phyloP scores from a whole-genome alignment of 352 stramenopile genomes.

The Globisporangium canariense region DNA sequence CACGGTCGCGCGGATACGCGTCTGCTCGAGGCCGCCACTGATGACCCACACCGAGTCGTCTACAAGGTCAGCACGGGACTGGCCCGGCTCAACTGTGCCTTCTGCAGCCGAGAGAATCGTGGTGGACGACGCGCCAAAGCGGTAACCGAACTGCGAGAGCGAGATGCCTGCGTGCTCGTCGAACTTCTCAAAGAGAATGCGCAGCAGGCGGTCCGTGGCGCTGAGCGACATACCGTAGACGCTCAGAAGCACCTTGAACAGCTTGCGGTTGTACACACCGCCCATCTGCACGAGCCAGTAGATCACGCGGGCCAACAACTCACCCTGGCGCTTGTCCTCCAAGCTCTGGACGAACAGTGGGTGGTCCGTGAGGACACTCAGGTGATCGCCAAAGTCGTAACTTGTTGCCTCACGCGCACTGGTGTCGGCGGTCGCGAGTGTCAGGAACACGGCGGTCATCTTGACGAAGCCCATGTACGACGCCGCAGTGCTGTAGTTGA shows the following conservation, averaged over 20 bases:
- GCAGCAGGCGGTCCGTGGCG: conserved; percentile 48
- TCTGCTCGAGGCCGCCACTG: conserved; percentile 55
- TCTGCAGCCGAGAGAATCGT: conserved; percentile 23
- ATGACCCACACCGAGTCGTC: conserved; percentile 70
- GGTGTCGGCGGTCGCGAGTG: conserved; percentile 22
- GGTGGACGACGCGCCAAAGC: conserved; percentile 57
- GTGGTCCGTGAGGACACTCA: conserved; percentile 28
- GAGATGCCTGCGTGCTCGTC: conserved; percentile 35
- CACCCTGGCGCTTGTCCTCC: conserved; percentile 9
- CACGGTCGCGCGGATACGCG: conserved; percentile 63
- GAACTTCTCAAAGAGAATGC: conserved; percentile 55
- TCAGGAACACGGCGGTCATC: conserved; percentile 32
- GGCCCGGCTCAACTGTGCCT: neutral
- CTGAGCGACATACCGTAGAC: conserved; percentile 72
- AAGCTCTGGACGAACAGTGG: conserved; percentile 29
- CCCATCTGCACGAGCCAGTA: conserved; percentile 37
- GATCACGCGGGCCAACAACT: conserved; percentile 33
- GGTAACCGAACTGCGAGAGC: conserved; percentile 55
- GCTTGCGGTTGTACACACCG: conserved; percentile 35
- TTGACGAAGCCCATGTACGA: conserved; percentile 33
- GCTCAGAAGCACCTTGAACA: conserved; percentile 61
- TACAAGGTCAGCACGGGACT: conserved; percentile 39
- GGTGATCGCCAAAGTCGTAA: conserved; percentile 40
- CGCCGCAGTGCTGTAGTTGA: conserved; percentile 12
- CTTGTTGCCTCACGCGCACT: conserved; percentile 5